phyloP scores from a whole-genome alignment of 495 filamentous ascomycete genomes.

The Saxophila tyrrhenica region DNA sequence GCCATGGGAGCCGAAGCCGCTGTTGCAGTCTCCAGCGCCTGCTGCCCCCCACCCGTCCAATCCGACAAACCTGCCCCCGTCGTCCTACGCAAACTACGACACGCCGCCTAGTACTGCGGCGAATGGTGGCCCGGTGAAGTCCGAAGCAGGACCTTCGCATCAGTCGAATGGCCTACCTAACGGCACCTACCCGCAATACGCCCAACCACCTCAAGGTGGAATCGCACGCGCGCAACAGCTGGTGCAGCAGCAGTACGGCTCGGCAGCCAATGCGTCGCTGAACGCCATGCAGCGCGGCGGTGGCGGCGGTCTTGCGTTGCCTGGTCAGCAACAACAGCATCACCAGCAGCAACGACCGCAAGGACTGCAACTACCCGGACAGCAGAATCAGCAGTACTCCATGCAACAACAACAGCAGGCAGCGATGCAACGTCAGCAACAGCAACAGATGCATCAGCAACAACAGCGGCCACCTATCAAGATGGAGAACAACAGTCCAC shows the following conservation, averaged over 20 bases:
- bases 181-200: constrained; percentile 31
- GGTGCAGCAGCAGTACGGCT: constrained; percentile 59
- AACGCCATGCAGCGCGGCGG: constrained; percentile 14
- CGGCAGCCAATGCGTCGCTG: constrained; percentile 37
- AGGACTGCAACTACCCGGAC: constrained; percentile 33
- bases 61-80: constrained; percentile 5
- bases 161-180: constrained; percentile 16
- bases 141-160: constrained; percentile 42
- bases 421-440: constrained; percentile 31
- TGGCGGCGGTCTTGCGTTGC: constrained; percentile 25
- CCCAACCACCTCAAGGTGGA: constrained; percentile 31
- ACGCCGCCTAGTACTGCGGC: neutral
- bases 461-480: constrained; percentile 20
- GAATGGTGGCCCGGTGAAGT: constrained; percentile 50
- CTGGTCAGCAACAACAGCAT: constrained; percentile 33
- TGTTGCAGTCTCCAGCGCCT: constrained; percentile 35
- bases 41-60: constrained; percentile 1
- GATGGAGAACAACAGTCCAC: constrained; percentile 15
- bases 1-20: constrained; percentile 79
- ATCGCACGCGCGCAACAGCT: constrained; percentile 52
- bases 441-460: constrained; percentile 24
- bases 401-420: constrained; percentile 34
- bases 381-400: constrained; percentile 34
- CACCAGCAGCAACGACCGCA: constrained; percentile 18
- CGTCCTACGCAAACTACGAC: constrained; percentile 3